Evolutionary conservation across 2,329 filamentous ascomycete genomes (phyloP).

Genomic region (Microdochium trichocladiopsis): DNA sequence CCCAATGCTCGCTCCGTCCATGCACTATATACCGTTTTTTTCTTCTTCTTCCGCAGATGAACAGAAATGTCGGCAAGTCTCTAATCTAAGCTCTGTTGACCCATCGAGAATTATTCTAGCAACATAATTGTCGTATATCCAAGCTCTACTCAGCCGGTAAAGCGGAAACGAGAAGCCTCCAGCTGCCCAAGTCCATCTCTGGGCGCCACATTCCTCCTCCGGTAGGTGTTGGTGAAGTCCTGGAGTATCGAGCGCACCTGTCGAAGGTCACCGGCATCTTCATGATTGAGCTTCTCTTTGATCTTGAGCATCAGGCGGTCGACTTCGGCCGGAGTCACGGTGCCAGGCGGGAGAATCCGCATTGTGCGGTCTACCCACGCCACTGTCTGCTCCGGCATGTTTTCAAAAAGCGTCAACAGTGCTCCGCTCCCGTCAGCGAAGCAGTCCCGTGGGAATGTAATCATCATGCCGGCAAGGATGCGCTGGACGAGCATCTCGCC

Average conservation of each 20-base stretch:
- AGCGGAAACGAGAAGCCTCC: slow-evolving; percentile 83
- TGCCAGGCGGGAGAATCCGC: slow-evolving; percentile 74
- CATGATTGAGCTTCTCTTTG: slow-evolving; percentile 64
- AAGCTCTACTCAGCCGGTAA: slow-evolving; percentile 39
- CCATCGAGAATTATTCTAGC: background rate
- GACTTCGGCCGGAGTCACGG: slow-evolving; percentile 71
- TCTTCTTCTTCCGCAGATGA: background rate
- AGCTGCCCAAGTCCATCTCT: slow-evolving; percentile 82
- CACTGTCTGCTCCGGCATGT: slow-evolving; percentile 73
- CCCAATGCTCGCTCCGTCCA: background rate
- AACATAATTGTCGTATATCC: background rate
- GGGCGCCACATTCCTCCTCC: slow-evolving; percentile 90
- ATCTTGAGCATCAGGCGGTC: slow-evolving; percentile 77
- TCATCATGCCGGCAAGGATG: slow-evolving; percentile 97
- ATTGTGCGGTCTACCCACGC: slow-evolving; percentile 81
- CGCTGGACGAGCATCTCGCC: slow-evolving; percentile 80
- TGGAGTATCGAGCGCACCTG: slow-evolving; percentile 82
- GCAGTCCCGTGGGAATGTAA: slow-evolving; percentile 92
- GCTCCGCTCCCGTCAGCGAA: slow-evolving; percentile 92
- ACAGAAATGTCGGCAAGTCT: background rate
- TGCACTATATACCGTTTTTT: background rate
- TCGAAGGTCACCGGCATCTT: slow-evolving; percentile 53
- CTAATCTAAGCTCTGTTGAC: background rate
- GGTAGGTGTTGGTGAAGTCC: slow-evolving; percentile 94
- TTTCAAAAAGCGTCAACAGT: slow-evolving; percentile 81